Evolutionary conservation across 2,329 filamentous ascomycete genomes (phyloP).

Genomic region (Penicillium sp.): DNA sequence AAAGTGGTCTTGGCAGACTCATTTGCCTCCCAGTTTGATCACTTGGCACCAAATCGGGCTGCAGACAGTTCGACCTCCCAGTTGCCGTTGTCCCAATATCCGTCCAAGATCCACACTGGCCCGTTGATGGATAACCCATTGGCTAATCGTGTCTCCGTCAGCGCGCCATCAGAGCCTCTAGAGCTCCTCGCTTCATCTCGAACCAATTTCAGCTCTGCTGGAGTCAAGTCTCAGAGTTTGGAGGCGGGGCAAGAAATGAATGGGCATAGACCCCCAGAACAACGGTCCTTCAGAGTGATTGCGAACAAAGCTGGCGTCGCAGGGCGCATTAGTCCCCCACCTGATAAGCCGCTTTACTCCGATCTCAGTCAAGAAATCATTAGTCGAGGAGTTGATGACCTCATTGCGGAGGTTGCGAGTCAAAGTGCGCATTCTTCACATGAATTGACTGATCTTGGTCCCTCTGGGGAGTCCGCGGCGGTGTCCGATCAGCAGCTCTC

Average conservation of each 20-base stretch:
- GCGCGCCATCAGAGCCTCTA: conserved; percentile 11
- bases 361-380: neutral
- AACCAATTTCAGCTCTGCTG: neutral
- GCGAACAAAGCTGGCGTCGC: neutral
- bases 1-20: neutral
- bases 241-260: neutral
- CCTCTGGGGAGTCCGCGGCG: neutral
- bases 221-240: neutral
- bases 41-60: neutral
- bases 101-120: neutral
- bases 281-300: neutral
- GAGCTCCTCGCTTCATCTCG: neutral
- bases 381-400: neutral
- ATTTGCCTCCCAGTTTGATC: conserved; percentile 17
- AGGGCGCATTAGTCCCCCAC: neutral
- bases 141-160: neutral
- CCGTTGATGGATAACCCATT: neutral
- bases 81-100: conserved; percentile 15
- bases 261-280: neutral
- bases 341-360: neutral
- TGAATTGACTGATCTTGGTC: neutral
- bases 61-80: conserved; percentile 9
- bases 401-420: neutral
- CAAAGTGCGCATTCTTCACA: neutral
- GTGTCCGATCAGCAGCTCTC: neutral